These are phyloP conservation scores for Geotrichum phurueaensis DNA, from an alignment of 1,139 yeast genomes.

Conservation along the genomic window DNA sequence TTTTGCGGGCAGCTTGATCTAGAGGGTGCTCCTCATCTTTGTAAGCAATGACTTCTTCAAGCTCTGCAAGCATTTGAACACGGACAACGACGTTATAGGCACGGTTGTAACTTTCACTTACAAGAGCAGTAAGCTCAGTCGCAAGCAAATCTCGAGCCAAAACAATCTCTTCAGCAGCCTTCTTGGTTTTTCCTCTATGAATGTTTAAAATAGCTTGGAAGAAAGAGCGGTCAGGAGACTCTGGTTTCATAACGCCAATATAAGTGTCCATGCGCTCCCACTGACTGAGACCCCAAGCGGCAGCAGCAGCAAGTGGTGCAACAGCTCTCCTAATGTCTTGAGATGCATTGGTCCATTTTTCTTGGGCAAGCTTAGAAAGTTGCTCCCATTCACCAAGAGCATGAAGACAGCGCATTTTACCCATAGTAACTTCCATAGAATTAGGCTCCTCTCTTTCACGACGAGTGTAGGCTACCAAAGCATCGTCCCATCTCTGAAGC, in stretches of 20 bases:
- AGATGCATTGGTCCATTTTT: slow-evolving; percentile 72
- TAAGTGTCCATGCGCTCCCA: slow-evolving; percentile 97
- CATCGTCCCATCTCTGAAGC: slow-evolving; percentile 97
- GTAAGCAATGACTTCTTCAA: slow-evolving; percentile 89
- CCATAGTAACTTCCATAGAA: slow-evolving; percentile 76
- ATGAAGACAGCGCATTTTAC: slow-evolving; percentile 95
- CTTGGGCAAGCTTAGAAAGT: slow-evolving; percentile 75
- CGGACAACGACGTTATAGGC: slow-evolving; percentile 96
- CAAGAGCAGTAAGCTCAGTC: slow-evolving; percentile 90
- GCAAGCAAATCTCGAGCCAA: slow-evolving; percentile 84
- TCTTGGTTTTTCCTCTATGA: slow-evolving; percentile 80
- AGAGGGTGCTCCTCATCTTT: slow-evolving; percentile 62
- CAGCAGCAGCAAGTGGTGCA: slow-evolving; percentile 97
- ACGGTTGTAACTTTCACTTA: slow-evolving; percentile 91
- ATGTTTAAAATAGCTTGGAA: slow-evolving; percentile 83
- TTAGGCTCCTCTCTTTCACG: slow-evolving; percentile 43
- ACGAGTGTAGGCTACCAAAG: slow-evolving; percentile 79
- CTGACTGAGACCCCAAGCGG: slow-evolving; percentile 97
- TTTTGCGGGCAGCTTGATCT: slow-evolving; percentile 61
- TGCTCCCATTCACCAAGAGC: slow-evolving; percentile 99
- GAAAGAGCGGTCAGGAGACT: slow-evolving; percentile 91
- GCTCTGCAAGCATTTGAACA: slow-evolving; percentile 93
- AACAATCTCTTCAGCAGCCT: slow-evolving; percentile 71
- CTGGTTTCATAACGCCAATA: slow-evolving; percentile 81
- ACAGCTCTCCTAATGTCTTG: slow-evolving; percentile 75